Percentiles rank a stretch among this genome's conserved stretches.
Conservation (phyloP, 306 rosid genomes). For the Begonia peltatifolia region DNA sequence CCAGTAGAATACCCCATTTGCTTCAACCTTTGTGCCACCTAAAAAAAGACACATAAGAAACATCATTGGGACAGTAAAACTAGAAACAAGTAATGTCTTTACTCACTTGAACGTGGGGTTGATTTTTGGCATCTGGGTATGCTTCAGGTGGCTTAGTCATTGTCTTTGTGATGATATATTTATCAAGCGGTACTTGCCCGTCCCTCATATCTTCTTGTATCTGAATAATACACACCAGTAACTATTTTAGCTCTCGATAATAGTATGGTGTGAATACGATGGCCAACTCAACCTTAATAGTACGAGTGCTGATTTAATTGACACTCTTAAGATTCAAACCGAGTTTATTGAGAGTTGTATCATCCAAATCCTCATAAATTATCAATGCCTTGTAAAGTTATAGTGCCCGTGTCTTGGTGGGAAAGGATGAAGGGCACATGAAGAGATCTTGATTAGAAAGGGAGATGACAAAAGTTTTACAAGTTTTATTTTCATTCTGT, state of each 20-base stretch:
- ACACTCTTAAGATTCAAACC: not conserved
- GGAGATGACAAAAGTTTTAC: not conserved
- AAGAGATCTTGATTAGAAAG: not conserved
- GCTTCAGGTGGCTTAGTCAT: conserved; percentile 90
- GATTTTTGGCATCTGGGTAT: conserved; percentile 94
- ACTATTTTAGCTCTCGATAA: conserved; percentile 4
- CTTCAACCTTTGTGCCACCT: conserved; percentile 93
- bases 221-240: conserved; percentile 23
- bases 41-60: conserved; percentile 15
- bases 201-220: conserved; percentile 87
- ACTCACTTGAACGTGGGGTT: conserved; percentile 93
- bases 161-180: conserved; percentile 84
- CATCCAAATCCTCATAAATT: too few species aligned
- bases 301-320: not conserved
- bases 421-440: not conserved
- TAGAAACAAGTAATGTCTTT: not conserved
- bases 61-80: conserved; percentile 3
- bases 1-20: conserved; percentile 79
- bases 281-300: not conserved
- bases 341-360: too few species aligned
- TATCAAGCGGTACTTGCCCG: conserved; percentile 72
- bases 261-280: conserved; percentile 1
- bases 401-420: not conserved
- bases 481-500: not conserved
- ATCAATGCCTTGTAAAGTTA: not conserved